Evolutionary conservation across 2,329 filamentous ascomycete genomes (phyloP).

Genomic region (Capronia epimyces): DNA sequence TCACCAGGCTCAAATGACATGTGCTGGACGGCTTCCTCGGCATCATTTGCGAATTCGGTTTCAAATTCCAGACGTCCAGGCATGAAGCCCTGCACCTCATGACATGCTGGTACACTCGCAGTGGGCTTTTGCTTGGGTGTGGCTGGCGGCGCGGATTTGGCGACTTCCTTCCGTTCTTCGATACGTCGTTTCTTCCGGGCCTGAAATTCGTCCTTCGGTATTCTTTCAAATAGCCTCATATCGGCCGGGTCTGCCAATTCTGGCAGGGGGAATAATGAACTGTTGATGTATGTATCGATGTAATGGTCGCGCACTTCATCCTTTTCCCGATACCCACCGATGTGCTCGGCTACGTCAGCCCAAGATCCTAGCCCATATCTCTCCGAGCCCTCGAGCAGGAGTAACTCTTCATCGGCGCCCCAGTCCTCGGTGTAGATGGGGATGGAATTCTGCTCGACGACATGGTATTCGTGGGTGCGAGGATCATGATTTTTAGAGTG

Average conservation of each 20-base stretch:
- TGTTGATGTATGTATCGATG: constrained; percentile 78
- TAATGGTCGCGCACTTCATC: constrained; percentile 97
- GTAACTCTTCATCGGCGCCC: constrained; percentile 95
- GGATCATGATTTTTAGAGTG: constrained; percentile 80
- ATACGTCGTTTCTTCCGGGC: constrained; percentile 86
- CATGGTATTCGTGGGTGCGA: constrained; percentile 76
- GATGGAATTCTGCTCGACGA: constrained; percentile 97
- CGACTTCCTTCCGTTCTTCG: constrained; percentile 80
- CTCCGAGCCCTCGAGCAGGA: constrained; percentile 87
- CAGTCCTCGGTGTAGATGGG: constrained; percentile 92
- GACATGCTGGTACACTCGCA: constrained; percentile 88
- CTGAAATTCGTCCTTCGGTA: constrained; percentile 90
- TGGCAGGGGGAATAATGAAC: constrained; percentile 76
- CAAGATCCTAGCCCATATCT: constrained; percentile 95
- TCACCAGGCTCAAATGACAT: constrained; percentile 98
- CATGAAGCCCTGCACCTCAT: constrained; percentile 99
- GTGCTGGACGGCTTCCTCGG: constrained; percentile 93
- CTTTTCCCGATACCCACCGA: constrained; percentile 88
- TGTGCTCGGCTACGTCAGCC: constrained; percentile 97
- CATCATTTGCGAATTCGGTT: constrained; percentile 95
- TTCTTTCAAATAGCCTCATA: constrained; percentile 67
- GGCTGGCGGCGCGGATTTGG: constrained; percentile 74
- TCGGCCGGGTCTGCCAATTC: constrained; percentile 79
- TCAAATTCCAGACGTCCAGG: constrained; percentile 95
- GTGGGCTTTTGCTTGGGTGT: constrained; percentile 94